Evolutionary conservation across 352 stramenopile genomes (phyloP).

Genomic region (Globisporangium irregulare): DNA sequence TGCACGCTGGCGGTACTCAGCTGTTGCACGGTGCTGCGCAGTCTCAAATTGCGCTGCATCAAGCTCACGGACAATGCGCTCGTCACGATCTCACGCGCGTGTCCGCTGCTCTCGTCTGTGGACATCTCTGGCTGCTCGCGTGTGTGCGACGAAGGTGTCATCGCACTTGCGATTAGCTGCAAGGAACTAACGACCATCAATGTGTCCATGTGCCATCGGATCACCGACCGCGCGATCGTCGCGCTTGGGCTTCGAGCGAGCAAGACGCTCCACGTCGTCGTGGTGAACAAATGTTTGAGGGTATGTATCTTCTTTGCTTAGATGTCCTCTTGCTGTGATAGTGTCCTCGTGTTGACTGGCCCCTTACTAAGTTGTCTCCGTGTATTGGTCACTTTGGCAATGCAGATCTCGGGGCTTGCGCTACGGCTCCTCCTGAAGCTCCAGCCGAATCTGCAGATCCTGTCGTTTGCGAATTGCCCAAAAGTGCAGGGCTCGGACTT

Average conservation of each 20-base stretch:
- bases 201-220: constrained; percentile 73
- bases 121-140: constrained; percentile 75
- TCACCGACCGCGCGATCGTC: constrained; percentile 69
- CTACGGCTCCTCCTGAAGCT: constrained; percentile 54
- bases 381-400: neutral
- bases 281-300: constrained; percentile 66
- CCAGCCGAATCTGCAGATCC: constrained; percentile 36
- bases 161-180: constrained; percentile 59
- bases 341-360: neutral
- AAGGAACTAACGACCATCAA: constrained; percentile 51
- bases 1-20: constrained; percentile 35
- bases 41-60: constrained; percentile 62
- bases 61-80: constrained; percentile 64
- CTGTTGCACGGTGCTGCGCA: constrained; percentile 31
- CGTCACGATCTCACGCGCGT: constrained; percentile 35
- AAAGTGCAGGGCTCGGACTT: constrained; percentile 57
- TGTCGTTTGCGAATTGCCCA: constrained; percentile 69
- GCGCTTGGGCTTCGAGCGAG: constrained; percentile 40
- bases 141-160: constrained; percentile 74
- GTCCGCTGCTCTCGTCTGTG: constrained; percentile 39
- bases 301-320: constrained; percentile 20
- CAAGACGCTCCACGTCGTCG: constrained; percentile 34
- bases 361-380: neutral
- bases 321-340: neutral
- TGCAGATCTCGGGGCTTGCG: constrained; percentile 53